These are phyloP conservation scores for Oryza meridionalis DNA, from an alignment of 176 grass and related monocot species.

Conservation along the genomic window DNA sequence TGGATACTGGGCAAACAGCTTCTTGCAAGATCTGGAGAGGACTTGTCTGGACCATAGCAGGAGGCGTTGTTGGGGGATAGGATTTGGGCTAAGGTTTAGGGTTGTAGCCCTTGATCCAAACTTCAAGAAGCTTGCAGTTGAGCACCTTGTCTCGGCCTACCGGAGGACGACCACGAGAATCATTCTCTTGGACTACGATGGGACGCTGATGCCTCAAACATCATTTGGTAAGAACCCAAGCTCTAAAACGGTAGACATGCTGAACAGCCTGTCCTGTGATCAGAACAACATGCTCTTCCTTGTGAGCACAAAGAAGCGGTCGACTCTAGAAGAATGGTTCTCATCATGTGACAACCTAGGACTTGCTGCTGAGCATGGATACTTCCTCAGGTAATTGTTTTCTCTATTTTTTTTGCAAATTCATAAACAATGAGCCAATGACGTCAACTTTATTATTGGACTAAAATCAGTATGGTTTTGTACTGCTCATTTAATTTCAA, in stretches of 20 bases:
- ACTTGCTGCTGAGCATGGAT: constrained; percentile 85
- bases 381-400: constrained; percentile 69
- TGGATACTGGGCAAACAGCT: constrained; percentile 94
- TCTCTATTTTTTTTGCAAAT: neutral
- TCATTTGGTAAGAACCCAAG: constrained; percentile 73
- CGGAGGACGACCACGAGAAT: constrained; percentile 49
- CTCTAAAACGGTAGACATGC: constrained; percentile 57
- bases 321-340: constrained; percentile 68
- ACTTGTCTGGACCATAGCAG: constrained; percentile 76
- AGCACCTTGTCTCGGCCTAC: constrained; percentile 86
- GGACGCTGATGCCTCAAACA: constrained; percentile 83
- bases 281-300: constrained; percentile 79
- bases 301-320: constrained; percentile 71
- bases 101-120: constrained; percentile 88
- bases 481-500: neutral
- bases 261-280: constrained; percentile 75
- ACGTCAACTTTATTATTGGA: neutral
- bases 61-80: constrained; percentile 89
- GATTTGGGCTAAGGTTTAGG: constrained; percentile 83
- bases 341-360: constrained; percentile 71
- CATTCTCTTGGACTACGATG: constrained; percentile 92
- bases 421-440: neutral
- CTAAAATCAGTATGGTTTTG: neutral
- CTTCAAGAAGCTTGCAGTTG: constrained; percentile 84
- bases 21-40: constrained; percentile 84